Evolutionary conservation across 331 rosid species (phyloP), one percentile per base, ranked within the genome.

Genomic region (Quercus lobata): DNA sequence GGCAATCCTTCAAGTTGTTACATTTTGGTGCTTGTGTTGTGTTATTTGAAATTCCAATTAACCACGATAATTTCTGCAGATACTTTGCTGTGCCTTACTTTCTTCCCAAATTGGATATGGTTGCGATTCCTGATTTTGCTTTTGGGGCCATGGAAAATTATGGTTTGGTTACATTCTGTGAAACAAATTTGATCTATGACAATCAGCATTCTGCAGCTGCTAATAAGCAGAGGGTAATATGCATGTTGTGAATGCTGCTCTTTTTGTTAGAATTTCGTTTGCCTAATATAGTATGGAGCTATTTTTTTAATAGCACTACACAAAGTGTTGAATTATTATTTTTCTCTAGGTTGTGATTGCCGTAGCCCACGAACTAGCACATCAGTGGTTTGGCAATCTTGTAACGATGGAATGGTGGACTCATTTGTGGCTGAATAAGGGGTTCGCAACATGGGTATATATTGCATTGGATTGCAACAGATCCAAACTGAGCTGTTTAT

Each of bases 121-220:
- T 95, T 78, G 97, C 98, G 25, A 92, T 95, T 73, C 98, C 98
- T 77, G 97, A 95, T 87, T 95, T 91, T 79, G 94, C 97, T 82
- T 88, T 88, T 84, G 97, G 94, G 55, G 98, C 89, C 53, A 88
- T 88, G 89, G 91, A 88, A 81, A 88, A 88, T 58, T 88, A 88
- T 76, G 91, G 91, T 71, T 88, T 88, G 61, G 86, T 88, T 70
- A 88, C 91, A 53, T 88, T 83, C 65, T 88, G 89, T 46, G 91
- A 88, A 82, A 83, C 82, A 34, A 89, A 84, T 78, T 83, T 88
- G 78, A 89, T 88, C 71, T 88, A 72, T 71, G 91, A 88, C 46
- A 89, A 85, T 29, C 86, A 79, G 57, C 80, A 88, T 75, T 85
- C 89, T 29, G 88, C 89, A 24, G 89, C 89, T 69, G 83, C 83